A percentile compares a stretch with the other conserved stretches of the same genome.
Conservation (phyloP, 1,139 yeast species). For the Spathaspora sp. region DNA sequence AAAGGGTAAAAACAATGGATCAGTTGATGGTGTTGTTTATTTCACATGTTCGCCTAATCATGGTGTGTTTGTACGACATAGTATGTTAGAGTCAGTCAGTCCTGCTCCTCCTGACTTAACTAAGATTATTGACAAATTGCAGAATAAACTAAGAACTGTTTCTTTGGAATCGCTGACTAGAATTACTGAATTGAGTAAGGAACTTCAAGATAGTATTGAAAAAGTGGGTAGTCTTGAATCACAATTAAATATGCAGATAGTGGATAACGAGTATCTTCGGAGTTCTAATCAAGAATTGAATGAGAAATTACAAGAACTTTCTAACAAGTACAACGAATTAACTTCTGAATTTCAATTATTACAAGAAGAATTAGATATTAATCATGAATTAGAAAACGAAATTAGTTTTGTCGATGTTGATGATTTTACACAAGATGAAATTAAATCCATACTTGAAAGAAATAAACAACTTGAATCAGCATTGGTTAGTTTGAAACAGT, state of each 20-base stretch:
- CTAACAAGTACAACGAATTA: constrained; percentile 36
- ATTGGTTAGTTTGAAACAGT: constrained; percentile 37
- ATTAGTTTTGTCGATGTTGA: constrained; percentile 20
- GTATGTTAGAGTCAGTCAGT: constrained; percentile 8
- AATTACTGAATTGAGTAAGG: constrained; percentile 19
- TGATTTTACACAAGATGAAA: constrained; percentile 18
- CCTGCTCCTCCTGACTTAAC: constrained; percentile 7
- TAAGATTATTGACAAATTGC: constrained; percentile 44
- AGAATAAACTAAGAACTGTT: constrained; percentile 34
- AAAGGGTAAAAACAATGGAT: constrained; percentile 78
- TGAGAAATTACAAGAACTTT: constrained; percentile 27
- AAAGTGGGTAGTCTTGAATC: constrained; percentile 27
- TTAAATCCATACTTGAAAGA: constrained; percentile 22
- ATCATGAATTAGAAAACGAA: constrained; percentile 40
- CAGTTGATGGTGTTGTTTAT: constrained; percentile 61
- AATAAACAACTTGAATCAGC: constrained; percentile 40
- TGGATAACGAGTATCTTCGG: constrained; percentile 55
- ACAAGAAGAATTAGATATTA: constrained; percentile 47
- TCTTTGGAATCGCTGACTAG: constrained; percentile 27
- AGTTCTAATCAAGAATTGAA: constrained; percentile 39
- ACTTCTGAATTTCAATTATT: constrained; percentile 40
- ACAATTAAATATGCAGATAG: constrained; percentile 47
- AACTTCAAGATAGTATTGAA: constrained; percentile 12
- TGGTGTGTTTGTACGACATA: constrained; percentile 61
- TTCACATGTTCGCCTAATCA: constrained; percentile 51